phyloP scores from a whole-genome alignment of 768 basidiomycete species.

The Pulveroboletus sp. region DNA sequence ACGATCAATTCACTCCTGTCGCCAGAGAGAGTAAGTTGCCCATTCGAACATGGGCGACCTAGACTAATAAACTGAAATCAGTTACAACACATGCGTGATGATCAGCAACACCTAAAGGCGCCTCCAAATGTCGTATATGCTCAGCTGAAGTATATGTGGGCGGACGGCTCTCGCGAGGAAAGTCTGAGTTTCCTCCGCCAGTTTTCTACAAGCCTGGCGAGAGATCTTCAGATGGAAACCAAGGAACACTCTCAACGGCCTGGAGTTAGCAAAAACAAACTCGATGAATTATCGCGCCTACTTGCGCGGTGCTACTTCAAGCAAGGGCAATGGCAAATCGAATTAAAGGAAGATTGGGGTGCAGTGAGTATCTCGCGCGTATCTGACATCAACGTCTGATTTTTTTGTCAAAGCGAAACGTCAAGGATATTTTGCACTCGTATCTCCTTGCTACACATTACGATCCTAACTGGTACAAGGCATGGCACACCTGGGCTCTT shows the following conservation, averaged over 20 bases:
- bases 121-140: conserved; percentile 97
- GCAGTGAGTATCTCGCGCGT: conserved; percentile 46
- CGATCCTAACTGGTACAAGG: conserved; percentile 97
- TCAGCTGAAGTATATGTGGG: conserved; percentile 96
- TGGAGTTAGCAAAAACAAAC: conserved; percentile 55
- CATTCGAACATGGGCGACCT: not conserved
- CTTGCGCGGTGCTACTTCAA: conserved; percentile 98
- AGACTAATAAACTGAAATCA: conserved; percentile 14
- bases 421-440: conserved; percentile 78
- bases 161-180: conserved; percentile 71
- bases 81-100: conserved; percentile 48
- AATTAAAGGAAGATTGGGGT: conserved; percentile 76
- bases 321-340: conserved; percentile 91
- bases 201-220: conserved; percentile 73
- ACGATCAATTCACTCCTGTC: conserved; percentile 90
- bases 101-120: conserved; percentile 61
- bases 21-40: conserved; percentile 56
- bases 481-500: conserved; percentile 98
- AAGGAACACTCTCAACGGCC: conserved; percentile 50
- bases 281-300: conserved; percentile 72
- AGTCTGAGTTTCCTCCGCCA: conserved; percentile 80
- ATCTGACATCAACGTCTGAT: conserved; percentile 9
- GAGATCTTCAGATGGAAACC: conserved; percentile 67
- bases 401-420: conserved; percentile 59
- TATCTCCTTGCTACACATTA: conserved; percentile 88